These are phyloP conservation scores for Scutellaria minor DNA, from an alignment of 257 asterid species.

Conservation along the genomic window DNA sequence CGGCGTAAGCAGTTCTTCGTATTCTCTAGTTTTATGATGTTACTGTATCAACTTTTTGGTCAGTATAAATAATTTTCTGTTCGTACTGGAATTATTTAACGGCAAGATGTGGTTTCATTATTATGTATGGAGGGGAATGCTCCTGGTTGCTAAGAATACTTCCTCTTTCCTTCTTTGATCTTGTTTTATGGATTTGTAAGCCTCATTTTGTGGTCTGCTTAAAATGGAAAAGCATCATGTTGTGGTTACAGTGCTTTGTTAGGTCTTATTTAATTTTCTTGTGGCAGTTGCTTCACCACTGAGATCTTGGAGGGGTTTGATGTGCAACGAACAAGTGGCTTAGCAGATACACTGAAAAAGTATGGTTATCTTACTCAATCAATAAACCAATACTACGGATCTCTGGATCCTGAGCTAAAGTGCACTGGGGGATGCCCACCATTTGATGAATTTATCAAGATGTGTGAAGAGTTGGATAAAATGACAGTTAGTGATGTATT, in stretches of 20 bases:
- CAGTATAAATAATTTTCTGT: neutral
- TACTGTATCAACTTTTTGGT: slow-evolving; percentile 18
- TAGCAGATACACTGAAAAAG: slow-evolving; percentile 85
- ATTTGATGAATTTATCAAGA: slow-evolving; percentile 67
- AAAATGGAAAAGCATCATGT: slow-evolving; percentile 23
- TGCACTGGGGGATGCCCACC: slow-evolving; percentile 58
- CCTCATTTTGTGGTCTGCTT: neutral
- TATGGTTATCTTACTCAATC: slow-evolving; percentile 89
- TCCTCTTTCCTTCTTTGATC: slow-evolving; percentile 15
- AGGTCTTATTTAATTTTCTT: slow-evolving; percentile 30
- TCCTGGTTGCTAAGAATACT: slow-evolving; percentile 9
- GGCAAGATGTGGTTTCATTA: slow-evolving; percentile 15
- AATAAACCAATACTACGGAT: slow-evolving; percentile 68
- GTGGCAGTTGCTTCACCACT: slow-evolving; percentile 92
- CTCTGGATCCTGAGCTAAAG: slow-evolving; percentile 55
- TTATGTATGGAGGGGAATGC: slow-evolving; percentile 10
- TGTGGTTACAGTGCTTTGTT: slow-evolving; percentile 20
- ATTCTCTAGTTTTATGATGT: slow-evolving; percentile 29
- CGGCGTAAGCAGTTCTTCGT: slow-evolving; percentile 71
- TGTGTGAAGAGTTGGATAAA: slow-evolving; percentile 82
- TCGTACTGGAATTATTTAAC: neutral
- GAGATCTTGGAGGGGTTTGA: slow-evolving; percentile 99
- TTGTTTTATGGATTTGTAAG: slow-evolving; percentile 25
- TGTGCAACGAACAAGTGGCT: slow-evolving; percentile 85
- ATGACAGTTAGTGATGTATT: slow-evolving; percentile 93